Percentiles rank a stretch among this genome's conserved stretches.
Evolutionary conservation across 2,329 filamentous ascomycete genomes (phyloP).

Genomic region (Epichloe typhina): DNA sequence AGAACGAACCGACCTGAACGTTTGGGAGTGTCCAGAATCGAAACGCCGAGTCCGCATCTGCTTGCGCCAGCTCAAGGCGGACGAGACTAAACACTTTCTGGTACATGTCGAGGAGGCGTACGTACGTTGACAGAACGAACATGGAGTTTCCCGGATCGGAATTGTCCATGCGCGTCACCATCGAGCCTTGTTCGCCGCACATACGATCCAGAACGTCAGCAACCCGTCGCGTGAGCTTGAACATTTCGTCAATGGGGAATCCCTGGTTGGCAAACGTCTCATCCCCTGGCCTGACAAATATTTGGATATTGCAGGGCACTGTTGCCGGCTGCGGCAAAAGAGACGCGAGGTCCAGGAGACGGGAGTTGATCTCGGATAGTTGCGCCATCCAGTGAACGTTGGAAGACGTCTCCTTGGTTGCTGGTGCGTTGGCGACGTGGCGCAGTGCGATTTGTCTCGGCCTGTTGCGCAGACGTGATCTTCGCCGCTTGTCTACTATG

Average conservation of each 20-base stretch:
- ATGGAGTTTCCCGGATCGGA: conserved; percentile 24
- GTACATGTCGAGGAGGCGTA: conserved; percentile 27
- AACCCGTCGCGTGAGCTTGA: conserved; percentile 24
- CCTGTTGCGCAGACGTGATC: conserved; percentile 14
- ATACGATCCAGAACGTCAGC: conserved; percentile 22
- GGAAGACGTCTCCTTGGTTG: conserved; percentile 10
- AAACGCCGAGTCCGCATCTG: conserved; percentile 16
- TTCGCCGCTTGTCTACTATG: conserved; percentile 12
- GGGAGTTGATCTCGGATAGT: conserved; percentile 24
- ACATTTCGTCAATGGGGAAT: conserved; percentile 29
- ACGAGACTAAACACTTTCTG: conserved; percentile 25
- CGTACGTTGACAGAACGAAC: conserved; percentile 26
- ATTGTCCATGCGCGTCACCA: conserved; percentile 12
- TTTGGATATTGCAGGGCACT: conserved; percentile 10
- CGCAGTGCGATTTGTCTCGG: conserved; percentile 21
- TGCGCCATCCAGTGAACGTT: conserved; percentile 25
- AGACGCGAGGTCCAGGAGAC: conserved; percentile 24
- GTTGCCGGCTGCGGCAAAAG: conserved; percentile 17
- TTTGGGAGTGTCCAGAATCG: conserved; percentile 26
- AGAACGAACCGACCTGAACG: conserved; percentile 27
- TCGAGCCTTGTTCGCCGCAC: conserved; percentile 4
- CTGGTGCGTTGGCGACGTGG: conserved; percentile 10
- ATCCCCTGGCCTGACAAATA: conserved; percentile 5
- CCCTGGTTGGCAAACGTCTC: conserved; percentile 11
- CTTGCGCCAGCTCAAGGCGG: conserved; percentile 18